These are phyloP conservation scores for Dendrobium chrysotoxum DNA, from an alignment of 106 monocot species.

Conservation along the genomic window DNA sequence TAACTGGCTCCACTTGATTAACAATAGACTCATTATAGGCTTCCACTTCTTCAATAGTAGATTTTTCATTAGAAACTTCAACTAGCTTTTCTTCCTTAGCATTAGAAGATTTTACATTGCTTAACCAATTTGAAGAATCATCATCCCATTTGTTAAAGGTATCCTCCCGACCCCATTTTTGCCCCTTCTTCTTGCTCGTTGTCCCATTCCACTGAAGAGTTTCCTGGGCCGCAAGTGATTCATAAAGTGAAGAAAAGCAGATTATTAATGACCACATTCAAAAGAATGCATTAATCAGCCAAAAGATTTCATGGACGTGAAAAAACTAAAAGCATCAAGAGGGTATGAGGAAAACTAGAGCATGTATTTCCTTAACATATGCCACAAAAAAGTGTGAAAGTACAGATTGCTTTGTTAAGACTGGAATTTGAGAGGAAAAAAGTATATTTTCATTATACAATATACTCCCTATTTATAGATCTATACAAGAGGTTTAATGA, in stretches of 20 bases:
- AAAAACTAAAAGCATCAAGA: too few species aligned
- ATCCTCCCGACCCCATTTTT: slow-evolving; percentile 82
- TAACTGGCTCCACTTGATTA: not conserved
- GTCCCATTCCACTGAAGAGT: slow-evolving; percentile 84
- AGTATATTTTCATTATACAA: too few species aligned
- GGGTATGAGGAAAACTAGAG: too few species aligned
- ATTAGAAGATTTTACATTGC: slow-evolving; percentile 3
- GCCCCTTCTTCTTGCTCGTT: slow-evolving; percentile 77
- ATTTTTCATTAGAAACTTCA: slow-evolving; percentile 3
- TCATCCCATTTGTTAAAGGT: slow-evolving; percentile 11
- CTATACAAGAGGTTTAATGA: too few species aligned
- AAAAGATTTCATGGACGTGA: too few species aligned
- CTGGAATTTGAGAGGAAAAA: too few species aligned
- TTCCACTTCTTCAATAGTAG: slow-evolving; percentile 2
- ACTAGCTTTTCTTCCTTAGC: slow-evolving; percentile 13
- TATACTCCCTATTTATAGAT: too few species aligned
- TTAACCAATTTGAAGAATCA: slow-evolving; percentile 14
- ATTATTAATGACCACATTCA: not conserved
- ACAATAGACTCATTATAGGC: not conserved
- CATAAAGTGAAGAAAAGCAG: not conserved
- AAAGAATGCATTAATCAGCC: not conserved
- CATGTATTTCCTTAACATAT: not conserved
- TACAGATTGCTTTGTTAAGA: too few species aligned
- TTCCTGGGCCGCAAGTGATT: slow-evolving; percentile 26
- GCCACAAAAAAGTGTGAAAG: not conserved